Percentiles rank a stretch among this genome's conserved stretches.
Evolutionary conservation across 495 filamentous ascomycete species (phyloP).

Genomic region (Penicillium samsonianum): DNA sequence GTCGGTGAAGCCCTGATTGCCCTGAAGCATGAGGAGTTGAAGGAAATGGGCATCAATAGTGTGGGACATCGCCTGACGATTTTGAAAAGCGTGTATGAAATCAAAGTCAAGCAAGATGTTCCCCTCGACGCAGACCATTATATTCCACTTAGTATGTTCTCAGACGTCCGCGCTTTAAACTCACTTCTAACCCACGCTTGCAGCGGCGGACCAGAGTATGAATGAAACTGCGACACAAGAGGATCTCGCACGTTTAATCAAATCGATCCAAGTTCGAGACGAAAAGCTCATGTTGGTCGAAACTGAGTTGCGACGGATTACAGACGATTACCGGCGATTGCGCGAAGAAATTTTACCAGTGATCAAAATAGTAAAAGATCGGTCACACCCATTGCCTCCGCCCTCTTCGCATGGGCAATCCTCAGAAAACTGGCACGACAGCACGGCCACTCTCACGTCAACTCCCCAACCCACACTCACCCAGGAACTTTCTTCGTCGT

Average conservation of each 20-base stretch:
- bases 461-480: conserved; percentile 37
- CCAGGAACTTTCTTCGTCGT: conserved; percentile 26
- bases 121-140: conserved; percentile 92
- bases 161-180: neutral
- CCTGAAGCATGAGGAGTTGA: conserved; percentile 87
- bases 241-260: conserved; percentile 84
- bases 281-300: conserved; percentile 81
- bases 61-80: conserved; percentile 94
- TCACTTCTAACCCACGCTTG: conserved; percentile 10
- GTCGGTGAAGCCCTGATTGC: conserved; percentile 89
- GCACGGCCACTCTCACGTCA: conserved; percentile 41
- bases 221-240: conserved; percentile 87
- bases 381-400: conserved; percentile 79
- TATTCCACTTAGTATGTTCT: conserved; percentile 80
- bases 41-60: conserved; percentile 88
- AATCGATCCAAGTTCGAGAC: conserved; percentile 82
- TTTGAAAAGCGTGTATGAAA: conserved; percentile 90
- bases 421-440: conserved; percentile 36
- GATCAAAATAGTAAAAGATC: conserved; percentile 85
- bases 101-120: conserved; percentile 89
- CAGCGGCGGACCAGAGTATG: conserved; percentile 86
- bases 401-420: conserved; percentile 37
- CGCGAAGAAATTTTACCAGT: conserved; percentile 90
- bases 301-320: conserved; percentile 73
- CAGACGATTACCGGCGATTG: conserved; percentile 80